Evolutionary conservation across 225 moss, liverwort and hornwort species (phyloP).

Genomic region (Rhytidiadelphus loreus): DNA sequence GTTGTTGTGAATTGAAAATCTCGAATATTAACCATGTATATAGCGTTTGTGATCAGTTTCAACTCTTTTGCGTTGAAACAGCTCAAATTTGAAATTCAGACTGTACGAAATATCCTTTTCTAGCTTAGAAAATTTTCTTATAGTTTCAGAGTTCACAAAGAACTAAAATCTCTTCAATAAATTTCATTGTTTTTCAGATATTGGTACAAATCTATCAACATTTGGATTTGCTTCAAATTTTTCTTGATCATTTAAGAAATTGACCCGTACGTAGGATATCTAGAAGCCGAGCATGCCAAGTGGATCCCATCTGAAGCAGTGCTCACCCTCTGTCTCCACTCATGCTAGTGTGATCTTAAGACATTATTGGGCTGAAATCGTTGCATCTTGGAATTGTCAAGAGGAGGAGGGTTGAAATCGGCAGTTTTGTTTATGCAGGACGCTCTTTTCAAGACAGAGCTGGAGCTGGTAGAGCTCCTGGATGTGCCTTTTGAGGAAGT

Average conservation of each 20-base stretch:
- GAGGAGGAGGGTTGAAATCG: not conserved
- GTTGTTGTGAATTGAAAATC: not conserved
- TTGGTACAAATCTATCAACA: not conserved
- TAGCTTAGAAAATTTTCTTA: not conserved
- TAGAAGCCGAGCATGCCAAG: not conserved
- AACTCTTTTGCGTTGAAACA: not conserved
- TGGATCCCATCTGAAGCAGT: not conserved
- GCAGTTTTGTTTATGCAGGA: conserved; percentile 8
- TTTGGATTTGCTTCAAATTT: not conserved
- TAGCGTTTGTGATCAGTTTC: not conserved
- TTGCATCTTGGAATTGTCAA: not conserved
- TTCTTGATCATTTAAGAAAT: not conserved
- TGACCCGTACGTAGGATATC: not conserved
- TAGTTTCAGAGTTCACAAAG: not conserved
- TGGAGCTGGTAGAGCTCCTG: conserved; percentile 67
- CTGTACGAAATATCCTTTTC: not conserved
- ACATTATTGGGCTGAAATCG: not conserved
- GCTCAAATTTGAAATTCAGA: not conserved
- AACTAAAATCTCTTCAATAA: no score
- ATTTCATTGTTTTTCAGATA: not conserved
- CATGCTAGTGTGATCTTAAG: not conserved
- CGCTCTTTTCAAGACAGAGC: conserved; percentile 57
- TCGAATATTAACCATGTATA: not conserved
- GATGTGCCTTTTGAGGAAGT: conserved; percentile 55
- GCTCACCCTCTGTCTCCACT: not conserved